phyloP scores from a whole-genome alignment of 1,284 basidiomycete genomes.

The Cystobasidium pallidum region DNA sequence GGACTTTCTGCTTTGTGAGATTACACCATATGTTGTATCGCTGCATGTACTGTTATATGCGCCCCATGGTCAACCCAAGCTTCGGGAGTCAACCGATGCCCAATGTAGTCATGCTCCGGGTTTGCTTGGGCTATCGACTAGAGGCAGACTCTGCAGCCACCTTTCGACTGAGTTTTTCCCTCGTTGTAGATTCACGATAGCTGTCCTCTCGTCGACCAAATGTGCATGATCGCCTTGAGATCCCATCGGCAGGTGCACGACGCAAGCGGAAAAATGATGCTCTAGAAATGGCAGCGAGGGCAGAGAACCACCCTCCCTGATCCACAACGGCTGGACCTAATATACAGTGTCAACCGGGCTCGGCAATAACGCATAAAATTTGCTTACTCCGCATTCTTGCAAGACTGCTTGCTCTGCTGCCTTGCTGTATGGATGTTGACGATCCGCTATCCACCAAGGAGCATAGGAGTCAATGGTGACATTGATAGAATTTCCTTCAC shows the following conservation, averaged over 20 bases:
- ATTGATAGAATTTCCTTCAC: slow-evolving; percentile 61
- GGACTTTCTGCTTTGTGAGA: neutral
- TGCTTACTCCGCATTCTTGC: slow-evolving; percentile 27
- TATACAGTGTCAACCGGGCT: slow-evolving; percentile 53
- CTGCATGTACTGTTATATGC: neutral
- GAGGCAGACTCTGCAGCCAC: slow-evolving; percentile 61
- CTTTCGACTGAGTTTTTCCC: slow-evolving; percentile 74
- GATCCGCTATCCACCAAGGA: slow-evolving; percentile 43
- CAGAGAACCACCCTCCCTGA: slow-evolving; percentile 79
- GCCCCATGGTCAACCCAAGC: neutral
- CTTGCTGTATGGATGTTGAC: slow-evolving; percentile 39
- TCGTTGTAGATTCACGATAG: slow-evolving; percentile 70
- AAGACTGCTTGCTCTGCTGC: slow-evolving; percentile 40
- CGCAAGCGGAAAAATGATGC: slow-evolving; percentile 32
- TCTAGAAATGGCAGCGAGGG: slow-evolving; percentile 36
- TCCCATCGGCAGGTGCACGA: slow-evolving; percentile 75
- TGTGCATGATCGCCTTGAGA: slow-evolving; percentile 88
- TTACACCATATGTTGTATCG: neutral
- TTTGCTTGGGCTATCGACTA: neutral
- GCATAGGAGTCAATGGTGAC: slow-evolving; percentile 36
- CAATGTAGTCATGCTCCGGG: neutral
- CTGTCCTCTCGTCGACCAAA: slow-evolving; percentile 81
- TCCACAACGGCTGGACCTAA: slow-evolving; percentile 79
- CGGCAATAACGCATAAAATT: neutral
- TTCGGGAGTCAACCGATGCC: neutral